A percentile compares a stretch with the other conserved stretches of the same genome.
Evolutionary conservation across 257 asterid species (phyloP).

Genomic region (Henckelia pumila): DNA sequence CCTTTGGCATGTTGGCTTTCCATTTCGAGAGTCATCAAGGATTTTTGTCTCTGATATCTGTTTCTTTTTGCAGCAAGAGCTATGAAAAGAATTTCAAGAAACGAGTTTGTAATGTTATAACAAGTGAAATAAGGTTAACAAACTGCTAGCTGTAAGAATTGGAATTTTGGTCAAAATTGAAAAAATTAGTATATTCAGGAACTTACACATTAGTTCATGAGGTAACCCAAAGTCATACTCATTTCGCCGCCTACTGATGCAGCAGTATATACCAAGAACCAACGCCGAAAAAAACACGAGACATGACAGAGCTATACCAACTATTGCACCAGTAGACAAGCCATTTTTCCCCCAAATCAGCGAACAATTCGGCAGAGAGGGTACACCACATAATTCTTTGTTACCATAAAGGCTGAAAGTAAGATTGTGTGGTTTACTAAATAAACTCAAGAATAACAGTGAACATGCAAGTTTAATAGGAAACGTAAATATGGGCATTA

Average conservation of each 20-base stretch:
- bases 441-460: not conserved
- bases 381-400: constrained; percentile 85
- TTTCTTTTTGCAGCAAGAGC: constrained; percentile 90
- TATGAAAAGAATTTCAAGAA: constrained; percentile 24
- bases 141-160: not conserved
- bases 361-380: constrained; percentile 77
- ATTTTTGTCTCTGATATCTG: constrained; percentile 80
- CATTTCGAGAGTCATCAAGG: constrained; percentile 86
- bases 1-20: constrained; percentile 99
- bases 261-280: constrained; percentile 42
- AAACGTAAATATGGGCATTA: not conserved
- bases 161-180: not conserved
- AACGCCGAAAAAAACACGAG: constrained; percentile 44
- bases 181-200: not conserved
- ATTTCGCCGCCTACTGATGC: constrained; percentile 53
- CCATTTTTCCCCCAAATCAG: constrained; percentile 81
- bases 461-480: not conserved
- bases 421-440: not conserved
- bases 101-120: not conserved
- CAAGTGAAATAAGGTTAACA: not conserved
- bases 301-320: constrained; percentile 62
- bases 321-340: constrained; percentile 71
- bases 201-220: constrained; percentile 70
- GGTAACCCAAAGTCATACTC: constrained; percentile 91
- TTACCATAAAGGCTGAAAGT: constrained; percentile 72